Conservation (phyloP, 768 basidiomycete genomes). For the Psilocybe cubensis region DNA sequence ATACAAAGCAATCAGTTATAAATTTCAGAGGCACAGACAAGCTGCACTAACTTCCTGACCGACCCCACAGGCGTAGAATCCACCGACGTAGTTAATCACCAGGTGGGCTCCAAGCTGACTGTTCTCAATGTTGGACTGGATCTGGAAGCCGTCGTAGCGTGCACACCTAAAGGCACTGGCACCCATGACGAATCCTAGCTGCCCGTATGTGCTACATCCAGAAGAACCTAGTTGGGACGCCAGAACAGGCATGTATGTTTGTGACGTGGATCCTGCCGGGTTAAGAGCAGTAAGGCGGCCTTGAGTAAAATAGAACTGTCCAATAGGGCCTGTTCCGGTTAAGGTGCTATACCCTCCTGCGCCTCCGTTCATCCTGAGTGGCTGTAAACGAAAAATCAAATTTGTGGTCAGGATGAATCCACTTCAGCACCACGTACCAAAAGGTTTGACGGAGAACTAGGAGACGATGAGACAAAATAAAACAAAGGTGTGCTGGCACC, state of each 20-base stretch:
- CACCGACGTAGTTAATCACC: constrained; percentile 27
- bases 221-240: constrained; percentile 12
- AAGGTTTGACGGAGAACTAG: constrained; percentile 23
- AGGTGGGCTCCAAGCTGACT: constrained; percentile 29
- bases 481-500: constrained; percentile 30
- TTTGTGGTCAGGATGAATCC: no score
- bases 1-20: not conserved
- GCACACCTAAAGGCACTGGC: constrained; percentile 27
- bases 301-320: constrained; percentile 30
- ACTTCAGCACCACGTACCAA: no score
- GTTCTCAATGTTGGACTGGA: constrained; percentile 28
- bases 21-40: not conserved
- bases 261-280: constrained; percentile 8
- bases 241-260: constrained; percentile 17
- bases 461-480: constrained; percentile 27
- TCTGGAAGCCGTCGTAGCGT: constrained; percentile 19
- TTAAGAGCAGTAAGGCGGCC: constrained; percentile 20
- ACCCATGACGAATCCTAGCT: constrained; percentile 23
- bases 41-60: constrained; percentile 24
- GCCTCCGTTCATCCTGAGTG: constrained; percentile 20
- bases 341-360: constrained; percentile 19
- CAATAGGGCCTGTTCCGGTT: constrained; percentile 25
- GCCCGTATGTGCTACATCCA: constrained; percentile 24
- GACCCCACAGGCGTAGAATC: constrained; percentile 31
- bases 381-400: constrained; percentile 11